Evolutionary conservation across 352 stramenopile species (phyloP).

Genomic region (Plasmopara viticola): DNA sequence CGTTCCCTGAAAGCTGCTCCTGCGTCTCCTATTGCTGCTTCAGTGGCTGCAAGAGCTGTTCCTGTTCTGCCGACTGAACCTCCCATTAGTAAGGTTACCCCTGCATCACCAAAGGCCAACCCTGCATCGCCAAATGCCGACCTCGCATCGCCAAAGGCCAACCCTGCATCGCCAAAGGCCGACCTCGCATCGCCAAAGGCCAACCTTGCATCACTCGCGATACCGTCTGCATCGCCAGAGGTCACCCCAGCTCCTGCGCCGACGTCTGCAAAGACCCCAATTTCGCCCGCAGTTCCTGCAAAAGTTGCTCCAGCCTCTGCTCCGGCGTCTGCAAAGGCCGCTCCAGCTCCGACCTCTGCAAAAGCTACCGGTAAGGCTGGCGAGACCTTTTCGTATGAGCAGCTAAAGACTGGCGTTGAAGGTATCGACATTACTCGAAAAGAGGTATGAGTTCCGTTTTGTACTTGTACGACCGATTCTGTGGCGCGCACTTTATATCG

Average conservation of each 20-base stretch:
- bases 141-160: neutral
- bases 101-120: slow-evolving; percentile 3
- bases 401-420: slow-evolving; percentile 66
- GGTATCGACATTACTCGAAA: slow-evolving; percentile 71
- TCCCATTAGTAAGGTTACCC: slow-evolving; percentile 6
- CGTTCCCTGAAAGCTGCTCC: slow-evolving; percentile 5
- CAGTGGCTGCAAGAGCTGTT: slow-evolving; percentile 8
- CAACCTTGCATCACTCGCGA: neutral
- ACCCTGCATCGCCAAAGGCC: too few species aligned
- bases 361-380: slow-evolving; percentile 27
- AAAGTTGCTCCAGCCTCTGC: slow-evolving; percentile 5
- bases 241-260: too few species aligned
- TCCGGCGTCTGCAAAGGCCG: slow-evolving; percentile 9
- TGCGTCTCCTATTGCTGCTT: slow-evolving; percentile 9
- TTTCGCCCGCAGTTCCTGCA: neutral
- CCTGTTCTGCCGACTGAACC: slow-evolving; percentile 23
- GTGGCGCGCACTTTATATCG: too few species aligned
- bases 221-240: too few species aligned
- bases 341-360: slow-evolving; percentile 9
- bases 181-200: slow-evolving; percentile 11
- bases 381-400: slow-evolving; percentile 53
- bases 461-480: slow-evolving; percentile 1
- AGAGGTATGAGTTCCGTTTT: slow-evolving; percentile 36
- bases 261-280: too few species aligned
- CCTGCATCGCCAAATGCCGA: neutral